A percentile compares a stretch with the other conserved stretches of the same genome.
Conservation (phyloP, 257 asterid genomes). For the Plantago elongata region DNA sequence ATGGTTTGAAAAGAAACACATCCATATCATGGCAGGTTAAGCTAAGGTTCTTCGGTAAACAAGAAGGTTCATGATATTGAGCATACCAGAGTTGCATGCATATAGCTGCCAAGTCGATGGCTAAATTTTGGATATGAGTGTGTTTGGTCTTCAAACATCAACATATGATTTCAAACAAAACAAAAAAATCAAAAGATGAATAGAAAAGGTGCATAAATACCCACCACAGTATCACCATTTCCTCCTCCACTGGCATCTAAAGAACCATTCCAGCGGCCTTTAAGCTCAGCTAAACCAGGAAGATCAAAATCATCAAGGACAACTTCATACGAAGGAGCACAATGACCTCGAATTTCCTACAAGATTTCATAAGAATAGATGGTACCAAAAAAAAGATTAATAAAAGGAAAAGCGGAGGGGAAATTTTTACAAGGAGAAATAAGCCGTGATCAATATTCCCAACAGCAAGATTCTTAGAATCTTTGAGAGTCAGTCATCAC, state of each 20-base stretch:
- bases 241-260: slow-evolving; percentile 99
- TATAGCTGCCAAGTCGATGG: slow-evolving; percentile 7
- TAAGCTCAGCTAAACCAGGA: slow-evolving; percentile 98
- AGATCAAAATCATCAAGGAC: slow-evolving; percentile 77
- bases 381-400: slow-evolving; percentile 18
- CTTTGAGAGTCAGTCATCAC: slow-evolving; percentile 15
- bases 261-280: slow-evolving; percentile 90
- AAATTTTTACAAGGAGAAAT: slow-evolving; percentile 12
- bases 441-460: background rate
- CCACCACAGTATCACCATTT: slow-evolving; percentile 95
- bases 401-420: background rate
- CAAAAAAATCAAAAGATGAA: slow-evolving; percentile 9
- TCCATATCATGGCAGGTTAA: slow-evolving; percentile 15
- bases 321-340: slow-evolving; percentile 69
- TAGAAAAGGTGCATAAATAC: slow-evolving; percentile 21
- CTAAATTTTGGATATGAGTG: background rate
- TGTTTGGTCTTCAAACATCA: background rate
- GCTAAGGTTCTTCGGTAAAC: slow-evolving; percentile 17
- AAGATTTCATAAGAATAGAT: slow-evolving; percentile 21
- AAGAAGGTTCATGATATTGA: slow-evolving; percentile 17
- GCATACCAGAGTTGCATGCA: slow-evolving; percentile 9
- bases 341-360: slow-evolving; percentile 85
- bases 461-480: slow-evolving; percentile 9
- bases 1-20: slow-evolving; percentile 6
- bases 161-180: slow-evolving; percentile 9